A percentile compares a stretch with the other conserved stretches of the same genome.
Evolutionary conservation across 768 basidiomycete species (phyloP).

Genomic region (Auricularia sp.): DNA sequence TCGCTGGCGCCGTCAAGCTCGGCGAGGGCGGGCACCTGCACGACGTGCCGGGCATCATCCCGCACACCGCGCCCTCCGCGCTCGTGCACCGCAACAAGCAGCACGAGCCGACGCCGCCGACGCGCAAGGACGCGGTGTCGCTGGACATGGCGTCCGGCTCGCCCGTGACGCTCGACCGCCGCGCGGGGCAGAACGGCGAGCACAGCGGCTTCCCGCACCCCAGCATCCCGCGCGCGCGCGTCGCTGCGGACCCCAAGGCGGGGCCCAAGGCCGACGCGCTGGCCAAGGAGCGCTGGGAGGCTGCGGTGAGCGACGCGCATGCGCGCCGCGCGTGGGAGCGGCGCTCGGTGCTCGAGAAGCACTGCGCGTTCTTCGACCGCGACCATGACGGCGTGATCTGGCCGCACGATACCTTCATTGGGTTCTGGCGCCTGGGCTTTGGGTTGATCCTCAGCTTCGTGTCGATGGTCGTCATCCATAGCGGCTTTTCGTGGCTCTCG

Average conservation of each 20-base stretch:
- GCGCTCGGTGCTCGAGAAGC: conserved; percentile 30
- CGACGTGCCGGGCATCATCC: background rate
- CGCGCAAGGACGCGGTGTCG: background rate
- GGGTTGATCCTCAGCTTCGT: conserved; percentile 26
- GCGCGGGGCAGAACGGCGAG: background rate
- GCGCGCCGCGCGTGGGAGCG: background rate
- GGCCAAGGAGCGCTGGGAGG: background rate
- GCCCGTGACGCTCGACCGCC: background rate
- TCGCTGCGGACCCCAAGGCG: background rate
- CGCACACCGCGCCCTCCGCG: background rate
- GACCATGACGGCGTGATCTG: conserved; percentile 34
- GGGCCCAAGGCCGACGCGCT: background rate
- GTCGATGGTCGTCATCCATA: conserved; percentile 26
- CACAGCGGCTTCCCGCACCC: background rate
- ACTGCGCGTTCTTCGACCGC: conserved; percentile 31
- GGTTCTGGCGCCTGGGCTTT: conserved; percentile 33
- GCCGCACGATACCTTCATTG: conserved; percentile 33
- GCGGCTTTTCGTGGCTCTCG: conserved; percentile 22
- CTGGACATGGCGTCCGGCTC: background rate
- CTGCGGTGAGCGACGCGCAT: background rate
- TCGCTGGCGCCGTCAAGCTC: background rate
- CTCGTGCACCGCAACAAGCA: background rate
- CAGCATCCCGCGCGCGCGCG: background rate
- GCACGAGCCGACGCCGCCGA: background rate
- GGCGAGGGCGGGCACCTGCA: background rate